Conservation (phyloP, 495 filamentous ascomycete genomes). For the Tricharina praecox region DNA sequence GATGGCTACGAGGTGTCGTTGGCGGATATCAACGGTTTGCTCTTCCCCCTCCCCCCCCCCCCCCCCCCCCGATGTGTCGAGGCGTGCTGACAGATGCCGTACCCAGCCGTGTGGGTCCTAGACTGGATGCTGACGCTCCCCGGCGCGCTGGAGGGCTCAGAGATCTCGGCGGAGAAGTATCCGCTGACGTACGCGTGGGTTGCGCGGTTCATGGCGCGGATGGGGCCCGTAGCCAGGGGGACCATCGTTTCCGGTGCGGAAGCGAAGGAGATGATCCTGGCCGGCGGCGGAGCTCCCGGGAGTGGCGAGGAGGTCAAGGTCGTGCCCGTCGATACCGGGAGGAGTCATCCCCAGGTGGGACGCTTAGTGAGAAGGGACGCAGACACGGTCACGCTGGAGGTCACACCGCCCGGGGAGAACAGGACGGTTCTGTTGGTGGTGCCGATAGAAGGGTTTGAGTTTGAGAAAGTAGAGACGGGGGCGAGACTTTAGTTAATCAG, state of each 20-base stretch:
- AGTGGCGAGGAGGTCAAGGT: conserved; percentile 36
- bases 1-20: conserved; percentile 31
- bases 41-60: neutral
- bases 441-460: conserved; percentile 39
- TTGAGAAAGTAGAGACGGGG: conserved; percentile 17
- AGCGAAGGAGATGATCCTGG: conserved; percentile 31
- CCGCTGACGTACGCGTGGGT: conserved; percentile 42
- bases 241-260: conserved; percentile 35
- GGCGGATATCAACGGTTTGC: conserved; percentile 41
- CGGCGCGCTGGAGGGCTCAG: conserved; percentile 32
- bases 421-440: conserved; percentile 33
- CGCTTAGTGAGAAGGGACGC: conserved; percentile 32
- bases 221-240: conserved; percentile 34
- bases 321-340: conserved; percentile 42
- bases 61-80: neutral
- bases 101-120: conserved; percentile 41
- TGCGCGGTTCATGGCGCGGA: conserved; percentile 34
- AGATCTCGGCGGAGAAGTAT: conserved; percentile 31
- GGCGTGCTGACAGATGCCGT: neutral
- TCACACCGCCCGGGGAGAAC: conserved; percentile 25
- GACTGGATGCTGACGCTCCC: conserved; percentile 39
- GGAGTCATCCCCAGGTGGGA: conserved; percentile 36
- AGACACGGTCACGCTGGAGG: conserved; percentile 38
- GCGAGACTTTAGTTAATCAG: neutral
- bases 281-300: neutral